These are phyloP conservation scores for Pythium phragmiticola DNA, from an alignment of 352 stramenopile genomes.

Conservation along the genomic window DNA sequence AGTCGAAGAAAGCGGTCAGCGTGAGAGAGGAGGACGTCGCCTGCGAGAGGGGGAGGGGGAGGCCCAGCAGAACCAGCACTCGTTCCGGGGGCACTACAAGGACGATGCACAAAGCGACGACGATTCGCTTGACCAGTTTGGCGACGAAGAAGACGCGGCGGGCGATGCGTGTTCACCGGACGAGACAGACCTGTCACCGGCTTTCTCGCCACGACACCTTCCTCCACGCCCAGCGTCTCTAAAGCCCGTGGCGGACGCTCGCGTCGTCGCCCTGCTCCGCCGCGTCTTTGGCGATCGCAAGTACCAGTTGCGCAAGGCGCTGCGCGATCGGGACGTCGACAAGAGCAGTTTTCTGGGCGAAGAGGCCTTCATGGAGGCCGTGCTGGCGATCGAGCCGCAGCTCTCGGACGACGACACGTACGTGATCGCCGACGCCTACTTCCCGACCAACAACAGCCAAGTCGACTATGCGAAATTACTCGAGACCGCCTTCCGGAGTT, in stretches of 20 bases:
- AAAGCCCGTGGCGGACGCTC: slow-evolving; percentile 15
- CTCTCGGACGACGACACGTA: slow-evolving; percentile 79
- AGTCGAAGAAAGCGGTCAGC: not conserved
- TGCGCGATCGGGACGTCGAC: slow-evolving; percentile 57
- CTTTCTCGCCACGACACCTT: not conserved
- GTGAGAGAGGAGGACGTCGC: slow-evolving; percentile 8
- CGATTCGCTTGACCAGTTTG: slow-evolving; percentile 4
- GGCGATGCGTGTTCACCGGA: not conserved
- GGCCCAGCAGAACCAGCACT: slow-evolving; percentile 7
- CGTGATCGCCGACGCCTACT: slow-evolving; percentile 64
- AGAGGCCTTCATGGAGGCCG: slow-evolving; percentile 78
- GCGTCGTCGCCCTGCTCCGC: slow-evolving; percentile 46
- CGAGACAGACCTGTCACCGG: not conserved
- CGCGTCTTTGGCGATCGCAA: slow-evolving; percentile 58
- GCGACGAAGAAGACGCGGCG: slow-evolving; percentile 3
- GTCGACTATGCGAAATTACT: slow-evolving; percentile 71
- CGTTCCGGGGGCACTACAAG: not conserved
- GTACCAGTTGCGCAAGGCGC: slow-evolving; percentile 67
- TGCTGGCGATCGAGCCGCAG: slow-evolving; percentile 51
- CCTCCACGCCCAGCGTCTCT: not conserved
- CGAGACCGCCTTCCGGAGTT: slow-evolving; percentile 54
- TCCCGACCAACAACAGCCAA: slow-evolving; percentile 68
- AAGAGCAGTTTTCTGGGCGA: slow-evolving; percentile 56
- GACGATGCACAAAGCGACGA: slow-evolving; percentile 7
- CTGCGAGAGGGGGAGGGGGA: not conserved